phyloP scores from a whole-genome alignment of 1,139 yeast species.

The Magnusiomyces clavatus region DNA sequence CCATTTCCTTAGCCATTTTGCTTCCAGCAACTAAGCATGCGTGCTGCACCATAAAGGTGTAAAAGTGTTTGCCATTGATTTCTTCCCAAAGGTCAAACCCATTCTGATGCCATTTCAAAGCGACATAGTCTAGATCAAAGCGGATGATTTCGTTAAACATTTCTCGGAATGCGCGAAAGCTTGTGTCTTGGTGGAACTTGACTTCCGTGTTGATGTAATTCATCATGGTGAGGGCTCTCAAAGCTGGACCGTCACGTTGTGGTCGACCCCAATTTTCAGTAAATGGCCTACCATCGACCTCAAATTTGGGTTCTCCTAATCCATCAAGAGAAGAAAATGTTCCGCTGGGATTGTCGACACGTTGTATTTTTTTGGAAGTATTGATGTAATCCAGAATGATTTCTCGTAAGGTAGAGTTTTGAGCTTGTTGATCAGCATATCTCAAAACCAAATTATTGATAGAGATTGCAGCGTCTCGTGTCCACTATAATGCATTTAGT shows the following conservation, averaged over 20 bases:
- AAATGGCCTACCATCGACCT: conserved; percentile 57
- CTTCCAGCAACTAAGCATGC: conserved; percentile 60
- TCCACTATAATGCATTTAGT: conserved; percentile 42
- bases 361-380: conserved; percentile 52
- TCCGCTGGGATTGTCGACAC: conserved; percentile 64
- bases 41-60: conserved; percentile 68
- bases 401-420: conserved; percentile 29
- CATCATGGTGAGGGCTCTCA: conserved; percentile 59
- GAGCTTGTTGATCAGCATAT: conserved; percentile 36
- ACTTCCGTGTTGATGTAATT: conserved; percentile 45
- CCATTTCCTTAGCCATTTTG: conserved; percentile 35
- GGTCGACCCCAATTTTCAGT: conserved; percentile 84
- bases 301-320: conserved; percentile 85
- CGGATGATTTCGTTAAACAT: conserved; percentile 42
- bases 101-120: conserved; percentile 50
- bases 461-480: conserved; percentile 82
- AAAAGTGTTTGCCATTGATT: conserved; percentile 62
- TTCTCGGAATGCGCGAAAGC: conserved; percentile 18
- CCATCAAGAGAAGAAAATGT: conserved; percentile 44
- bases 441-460: conserved; percentile 55
- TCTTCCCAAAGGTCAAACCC: conserved; percentile 97
- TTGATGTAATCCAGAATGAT: conserved; percentile 53
- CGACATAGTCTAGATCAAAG: conserved; percentile 63
- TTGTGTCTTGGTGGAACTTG: conserved; percentile 25
- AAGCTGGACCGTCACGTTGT: conserved; percentile 91